These are phyloP conservation scores for Quercus aquifolioides DNA, from an alignment of 306 rosid species.

Conservation along the genomic window DNA sequence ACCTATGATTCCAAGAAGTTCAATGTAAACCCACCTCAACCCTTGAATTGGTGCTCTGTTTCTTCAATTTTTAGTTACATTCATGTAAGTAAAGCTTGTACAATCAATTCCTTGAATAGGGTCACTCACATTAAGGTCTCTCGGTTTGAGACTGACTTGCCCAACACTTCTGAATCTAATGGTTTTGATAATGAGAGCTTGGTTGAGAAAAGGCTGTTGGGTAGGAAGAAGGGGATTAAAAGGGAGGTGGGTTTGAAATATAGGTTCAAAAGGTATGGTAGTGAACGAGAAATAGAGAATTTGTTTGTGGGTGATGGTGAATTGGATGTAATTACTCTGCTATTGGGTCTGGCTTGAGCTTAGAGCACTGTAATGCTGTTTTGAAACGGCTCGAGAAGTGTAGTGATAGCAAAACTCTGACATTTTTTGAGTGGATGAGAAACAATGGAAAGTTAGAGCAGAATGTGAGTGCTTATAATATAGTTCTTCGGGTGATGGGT, in stretches of 20 bases:
- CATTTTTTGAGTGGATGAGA: conserved; percentile 72
- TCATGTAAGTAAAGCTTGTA: conserved; percentile 32
- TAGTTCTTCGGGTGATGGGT: conserved; percentile 45
- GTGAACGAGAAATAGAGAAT: conserved; percentile 32
- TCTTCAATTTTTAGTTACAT: conserved; percentile 16
- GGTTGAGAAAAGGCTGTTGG: conserved; percentile 27
- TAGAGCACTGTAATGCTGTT: conserved; percentile 56
- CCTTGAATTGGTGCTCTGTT: conserved; percentile 21
- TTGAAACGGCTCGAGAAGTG: conserved; percentile 53
- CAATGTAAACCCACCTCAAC: conserved; percentile 9
- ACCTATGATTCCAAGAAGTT: conserved; percentile 44
- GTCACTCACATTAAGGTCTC: conserved; percentile 32
- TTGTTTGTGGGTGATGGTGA: conserved; percentile 37
- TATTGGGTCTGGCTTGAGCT: conserved; percentile 43
- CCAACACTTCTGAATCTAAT: conserved; percentile 15
- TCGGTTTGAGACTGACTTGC: conserved; percentile 24
- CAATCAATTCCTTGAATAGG: conserved; percentile 34
- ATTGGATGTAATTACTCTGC: conserved; percentile 63
- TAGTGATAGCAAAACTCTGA: conserved; percentile 46
- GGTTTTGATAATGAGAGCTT: conserved; percentile 5
- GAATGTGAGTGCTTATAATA: conserved; percentile 53
- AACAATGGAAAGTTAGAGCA: conserved; percentile 49
- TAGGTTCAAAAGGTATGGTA: conserved; percentile 24
- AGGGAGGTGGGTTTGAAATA: conserved; percentile 30
- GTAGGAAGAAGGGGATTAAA: conserved; percentile 15